phyloP scores from a whole-genome alignment of 805 yeast species.

The Yamadazyma paraphyllophila region DNA sequence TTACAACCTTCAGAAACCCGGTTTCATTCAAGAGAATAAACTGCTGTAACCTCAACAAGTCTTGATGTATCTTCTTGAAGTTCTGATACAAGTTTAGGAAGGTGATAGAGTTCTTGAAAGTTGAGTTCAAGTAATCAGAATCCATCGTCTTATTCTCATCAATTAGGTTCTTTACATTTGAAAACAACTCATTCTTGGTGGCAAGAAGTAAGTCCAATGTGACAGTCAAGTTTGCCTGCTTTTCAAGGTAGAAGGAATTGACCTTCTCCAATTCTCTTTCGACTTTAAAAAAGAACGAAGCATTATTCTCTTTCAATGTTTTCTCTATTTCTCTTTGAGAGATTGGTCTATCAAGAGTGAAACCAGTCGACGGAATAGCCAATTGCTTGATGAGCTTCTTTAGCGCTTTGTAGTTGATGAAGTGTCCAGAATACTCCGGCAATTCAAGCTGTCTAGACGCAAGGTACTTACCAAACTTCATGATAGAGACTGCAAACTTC shows the following conservation, averaged over 20 bases:
- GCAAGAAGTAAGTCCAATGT: constrained; percentile 73
- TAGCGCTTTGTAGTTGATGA: constrained; percentile 90
- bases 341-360: constrained; percentile 12
- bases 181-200: constrained; percentile 58
- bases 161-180: constrained; percentile 15
- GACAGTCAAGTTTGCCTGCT: constrained; percentile 82
- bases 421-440: constrained; percentile 92
- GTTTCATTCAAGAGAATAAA: constrained; percentile 93
- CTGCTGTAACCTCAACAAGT: constrained; percentile 84
- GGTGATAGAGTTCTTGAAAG: constrained; percentile 67
- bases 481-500: constrained; percentile 10
- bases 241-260: constrained; percentile 85
- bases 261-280: constrained; percentile 96
- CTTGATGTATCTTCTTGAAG: constrained; percentile 84
- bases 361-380: constrained; percentile 42
- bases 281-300: constrained; percentile 81
- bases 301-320: constrained; percentile 80
- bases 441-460: constrained; percentile 92
- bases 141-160: constrained; percentile 9
- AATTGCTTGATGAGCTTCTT: constrained; percentile 88
- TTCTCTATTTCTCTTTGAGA: constrained; percentile 36
- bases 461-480: constrained; percentile 94
- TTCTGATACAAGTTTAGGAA: constrained; percentile 84
- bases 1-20: constrained; percentile 91
- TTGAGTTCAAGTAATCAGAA: constrained; percentile 19